Percentiles rank a stretch among this genome's conserved stretches.
These are phyloP conservation scores for Poa annua DNA, from an alignment of 176 grass and related monocot species.

Conservation along the genomic window DNA sequence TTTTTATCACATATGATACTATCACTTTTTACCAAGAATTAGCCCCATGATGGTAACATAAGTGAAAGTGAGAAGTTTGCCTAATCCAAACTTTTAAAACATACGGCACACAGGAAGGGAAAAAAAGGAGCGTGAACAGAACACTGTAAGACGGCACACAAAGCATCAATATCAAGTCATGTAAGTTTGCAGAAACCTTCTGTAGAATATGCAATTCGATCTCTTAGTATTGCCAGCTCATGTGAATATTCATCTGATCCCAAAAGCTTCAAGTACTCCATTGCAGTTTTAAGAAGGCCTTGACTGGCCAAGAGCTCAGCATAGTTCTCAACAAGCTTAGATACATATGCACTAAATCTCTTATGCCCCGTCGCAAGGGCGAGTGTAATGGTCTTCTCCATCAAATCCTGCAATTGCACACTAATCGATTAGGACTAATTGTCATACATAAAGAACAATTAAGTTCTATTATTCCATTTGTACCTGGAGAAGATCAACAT, in stretches of 20 bases:
- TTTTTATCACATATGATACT: background rate
- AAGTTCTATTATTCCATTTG: constrained; percentile 34
- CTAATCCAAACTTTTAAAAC: background rate
- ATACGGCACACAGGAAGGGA: background rate
- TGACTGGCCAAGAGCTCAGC: constrained; percentile 94
- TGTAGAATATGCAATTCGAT: constrained; percentile 74
- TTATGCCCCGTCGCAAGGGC: constrained; percentile 91
- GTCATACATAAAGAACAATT: constrained; percentile 21
- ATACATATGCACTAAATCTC: constrained; percentile 75
- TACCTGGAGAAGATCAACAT: constrained; percentile 99
- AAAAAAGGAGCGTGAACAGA: background rate
- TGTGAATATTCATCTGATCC: constrained; percentile 81
- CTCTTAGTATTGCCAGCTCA: constrained; percentile 90
- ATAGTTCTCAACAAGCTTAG: constrained; percentile 97
- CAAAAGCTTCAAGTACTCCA: constrained; percentile 95
- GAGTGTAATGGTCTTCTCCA: constrained; percentile 97
- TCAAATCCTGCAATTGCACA: constrained; percentile 81
- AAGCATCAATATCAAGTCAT: constrained; percentile 21
- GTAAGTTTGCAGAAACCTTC: constrained; percentile 49
- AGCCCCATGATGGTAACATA: background rate
- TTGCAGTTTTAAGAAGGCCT: constrained; percentile 94
- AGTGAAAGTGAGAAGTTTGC: constrained; percentile 1
- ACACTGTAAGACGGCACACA: constrained; percentile 1
- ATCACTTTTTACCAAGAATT: background rate
- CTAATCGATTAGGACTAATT: constrained; percentile 32